Evolutionary conservation across 2,329 filamentous ascomycete species (phyloP).

Genomic region (Phoma sp.): DNA sequence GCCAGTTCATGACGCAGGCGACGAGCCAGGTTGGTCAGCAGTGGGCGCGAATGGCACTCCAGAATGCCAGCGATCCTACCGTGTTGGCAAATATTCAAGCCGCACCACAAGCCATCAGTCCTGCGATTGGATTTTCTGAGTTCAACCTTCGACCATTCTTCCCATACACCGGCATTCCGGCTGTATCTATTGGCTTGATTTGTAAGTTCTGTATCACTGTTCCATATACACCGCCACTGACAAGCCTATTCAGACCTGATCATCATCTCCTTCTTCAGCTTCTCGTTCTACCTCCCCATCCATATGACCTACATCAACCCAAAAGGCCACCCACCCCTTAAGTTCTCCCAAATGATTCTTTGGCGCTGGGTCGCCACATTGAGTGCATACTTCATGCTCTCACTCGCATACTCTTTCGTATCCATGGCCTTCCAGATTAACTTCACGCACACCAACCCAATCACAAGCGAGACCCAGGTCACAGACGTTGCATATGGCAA

Average conservation of each 20-base stretch:
- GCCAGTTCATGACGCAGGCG: conserved; percentile 57
- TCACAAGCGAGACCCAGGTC: conserved; percentile 54
- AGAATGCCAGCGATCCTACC: conserved; percentile 52
- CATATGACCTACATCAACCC: conserved; percentile 66
- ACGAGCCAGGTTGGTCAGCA: conserved; percentile 57
- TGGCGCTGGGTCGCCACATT: conserved; percentile 67
- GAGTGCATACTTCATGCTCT: conserved; percentile 66
- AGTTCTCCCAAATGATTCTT: conserved; percentile 64
- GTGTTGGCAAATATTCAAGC: conserved; percentile 54
- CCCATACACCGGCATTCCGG: conserved; percentile 62
- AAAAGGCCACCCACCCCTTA: conserved; percentile 64
- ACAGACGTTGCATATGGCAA: conserved; percentile 50
- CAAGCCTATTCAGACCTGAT: conserved; percentile 58
- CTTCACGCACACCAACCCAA: conserved; percentile 55
- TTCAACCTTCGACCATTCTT: conserved; percentile 67
- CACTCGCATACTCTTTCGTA: conserved; percentile 69
- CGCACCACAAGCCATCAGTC: conserved; percentile 62
- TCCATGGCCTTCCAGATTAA: conserved; percentile 69
- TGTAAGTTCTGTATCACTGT: conserved; percentile 39
- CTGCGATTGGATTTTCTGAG: conserved; percentile 63
- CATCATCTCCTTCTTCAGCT: conserved; percentile 72
- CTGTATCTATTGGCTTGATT: conserved; percentile 69
- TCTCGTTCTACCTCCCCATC: conserved; percentile 69
- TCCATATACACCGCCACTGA: neutral
- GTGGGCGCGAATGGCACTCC: conserved; percentile 54